Base-by-base conservation (phyloP, 2,329 filamentous ascomycete genomes). In the Fonsecaea pugnacius region DNA sequence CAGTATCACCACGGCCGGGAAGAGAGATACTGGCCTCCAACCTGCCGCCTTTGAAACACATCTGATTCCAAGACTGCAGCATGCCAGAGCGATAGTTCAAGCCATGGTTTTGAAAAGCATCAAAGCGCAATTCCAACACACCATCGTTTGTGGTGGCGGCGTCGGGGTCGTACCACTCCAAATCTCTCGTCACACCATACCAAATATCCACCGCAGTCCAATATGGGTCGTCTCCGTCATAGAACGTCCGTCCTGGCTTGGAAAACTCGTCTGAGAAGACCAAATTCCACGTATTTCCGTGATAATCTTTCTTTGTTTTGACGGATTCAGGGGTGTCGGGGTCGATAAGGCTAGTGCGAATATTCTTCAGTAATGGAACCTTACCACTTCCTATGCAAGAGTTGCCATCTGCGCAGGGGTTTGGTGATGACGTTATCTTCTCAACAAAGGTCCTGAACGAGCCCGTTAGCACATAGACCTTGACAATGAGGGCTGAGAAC, bases 241-340 rank as follows among this genome's bases (percentile, higher is more conserved):
- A 91, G 71, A 91, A 91, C 2, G 87, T 89, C 55, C 89, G 83
- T 18, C 87, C 88, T 55, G 84, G 81, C 1, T 76, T 83, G 67
- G 89, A 89, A 75, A 91, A 91, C 72, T 91, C 89, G 72, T 91
- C 89, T 2, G 88, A 90, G 72, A 89, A 90, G 80, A 89, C 87
- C 38, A 91, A 78, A 38, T 85, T 83, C 76, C 87, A 83, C 18
- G 82, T 84, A 62, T 84, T 85, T 10, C 89, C 89, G 70, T 88
- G 82, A 24, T 78, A 76, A 1, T 83, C 78, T 55, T 74, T 89
- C 70, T 86, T 86, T 5, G 81, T 82, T 74, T 79, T 82, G 14
- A 79, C 87, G 5, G 79, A 82, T 21, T 81, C 70, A 1, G 89
- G 89, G 2, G 89, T 91, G 70, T 89, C 85, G 0, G 87, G 87